These are phyloP conservation scores for Cladophialophora chaetospira DNA, from an alignment of 2,329 filamentous ascomycete genomes.

Conservation along the genomic window DNA sequence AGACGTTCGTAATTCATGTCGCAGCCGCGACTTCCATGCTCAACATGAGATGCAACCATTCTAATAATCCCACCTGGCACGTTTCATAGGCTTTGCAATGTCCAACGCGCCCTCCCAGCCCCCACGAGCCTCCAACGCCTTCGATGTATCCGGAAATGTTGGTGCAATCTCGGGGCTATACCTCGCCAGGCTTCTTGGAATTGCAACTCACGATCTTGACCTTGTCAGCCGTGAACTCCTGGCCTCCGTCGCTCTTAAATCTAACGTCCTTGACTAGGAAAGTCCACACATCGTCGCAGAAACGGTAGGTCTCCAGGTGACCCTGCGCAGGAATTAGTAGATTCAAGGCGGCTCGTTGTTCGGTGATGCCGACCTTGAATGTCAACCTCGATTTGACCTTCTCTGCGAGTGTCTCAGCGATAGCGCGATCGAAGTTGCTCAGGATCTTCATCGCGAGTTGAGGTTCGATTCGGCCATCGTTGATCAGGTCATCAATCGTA, in stretches of 20 bases:
- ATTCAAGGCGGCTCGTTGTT: not conserved
- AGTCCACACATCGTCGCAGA: slow-evolving; percentile 99
- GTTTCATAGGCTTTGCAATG: not conserved
- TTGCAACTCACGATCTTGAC: slow-evolving; percentile 99
- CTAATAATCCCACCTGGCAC: not conserved
- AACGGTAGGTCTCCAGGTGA: slow-evolving; percentile 95
- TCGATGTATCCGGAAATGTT: not conserved
- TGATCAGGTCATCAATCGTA: slow-evolving; percentile 95
- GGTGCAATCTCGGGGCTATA: slow-evolving; percentile 1
- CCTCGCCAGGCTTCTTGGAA: slow-evolving; percentile 74
- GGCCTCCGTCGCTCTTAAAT: slow-evolving; percentile 92
- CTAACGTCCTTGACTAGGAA: slow-evolving; percentile 98
- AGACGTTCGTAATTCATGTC: not conserved
- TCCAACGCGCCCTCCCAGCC: not conserved
- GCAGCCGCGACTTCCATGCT: slow-evolving; percentile 1
- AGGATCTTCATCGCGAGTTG: slow-evolving; percentile 99
- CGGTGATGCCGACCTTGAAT: slow-evolving; percentile 74
- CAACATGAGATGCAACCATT: not conserved
- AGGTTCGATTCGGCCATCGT: slow-evolving; percentile 90
- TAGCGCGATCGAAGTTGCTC: slow-evolving; percentile 89
- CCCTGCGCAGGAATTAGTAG: slow-evolving; percentile 61
- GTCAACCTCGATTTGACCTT: slow-evolving; percentile 88
- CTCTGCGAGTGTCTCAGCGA: slow-evolving; percentile 87
- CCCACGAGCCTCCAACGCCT: not conserved
- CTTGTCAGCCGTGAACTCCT: slow-evolving; percentile 77